These are phyloP conservation scores for Peniophora sp. DNA, from an alignment of 1,284 basidiomycete genomes.

Conservation along the genomic window DNA sequence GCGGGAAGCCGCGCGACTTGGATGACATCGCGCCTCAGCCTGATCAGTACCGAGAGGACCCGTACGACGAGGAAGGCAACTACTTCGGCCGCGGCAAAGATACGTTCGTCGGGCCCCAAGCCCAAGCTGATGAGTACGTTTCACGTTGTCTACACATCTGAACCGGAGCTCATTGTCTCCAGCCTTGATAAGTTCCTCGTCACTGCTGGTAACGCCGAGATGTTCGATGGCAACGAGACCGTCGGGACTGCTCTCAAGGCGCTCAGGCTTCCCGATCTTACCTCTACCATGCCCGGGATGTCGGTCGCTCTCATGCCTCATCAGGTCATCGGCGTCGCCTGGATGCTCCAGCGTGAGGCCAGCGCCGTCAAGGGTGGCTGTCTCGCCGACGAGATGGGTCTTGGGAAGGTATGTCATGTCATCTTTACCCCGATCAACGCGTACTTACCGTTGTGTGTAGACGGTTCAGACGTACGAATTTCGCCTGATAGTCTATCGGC, in stretches of 20 bases:
- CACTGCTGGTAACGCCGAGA: constrained; percentile 46
- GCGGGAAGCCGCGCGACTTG: constrained; percentile 1
- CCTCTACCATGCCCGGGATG: constrained; percentile 41
- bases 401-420: constrained; percentile 35
- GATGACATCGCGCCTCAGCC: constrained; percentile 8
- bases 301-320: constrained; percentile 52
- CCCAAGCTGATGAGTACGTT: constrained; percentile 41
- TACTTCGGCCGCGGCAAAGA: constrained; percentile 39
- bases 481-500: no score
- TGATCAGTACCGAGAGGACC: constrained; percentile 16
- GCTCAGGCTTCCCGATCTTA: constrained; percentile 33
- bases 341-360: constrained; percentile 56
- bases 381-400: constrained; percentile 72
- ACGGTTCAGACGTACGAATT: constrained; percentile 42
- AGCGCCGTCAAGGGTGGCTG: constrained; percentile 46
- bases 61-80: constrained; percentile 32
- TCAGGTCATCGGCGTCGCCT: constrained; percentile 58
- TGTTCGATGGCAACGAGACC: constrained; percentile 46
- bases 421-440: not conserved
- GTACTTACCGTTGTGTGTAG: constrained; percentile 13
- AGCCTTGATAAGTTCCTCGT: constrained; percentile 48
- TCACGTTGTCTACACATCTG: constrained; percentile 1
- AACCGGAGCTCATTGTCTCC: not conserved
- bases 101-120: constrained; percentile 33
- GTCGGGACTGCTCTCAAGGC: constrained; percentile 41